Percentiles rank a stretch among this genome's conserved stretches.
Conservation (phyloP, 2,329 filamentous ascomycete genomes). For the Sarocladium strictum region DNA sequence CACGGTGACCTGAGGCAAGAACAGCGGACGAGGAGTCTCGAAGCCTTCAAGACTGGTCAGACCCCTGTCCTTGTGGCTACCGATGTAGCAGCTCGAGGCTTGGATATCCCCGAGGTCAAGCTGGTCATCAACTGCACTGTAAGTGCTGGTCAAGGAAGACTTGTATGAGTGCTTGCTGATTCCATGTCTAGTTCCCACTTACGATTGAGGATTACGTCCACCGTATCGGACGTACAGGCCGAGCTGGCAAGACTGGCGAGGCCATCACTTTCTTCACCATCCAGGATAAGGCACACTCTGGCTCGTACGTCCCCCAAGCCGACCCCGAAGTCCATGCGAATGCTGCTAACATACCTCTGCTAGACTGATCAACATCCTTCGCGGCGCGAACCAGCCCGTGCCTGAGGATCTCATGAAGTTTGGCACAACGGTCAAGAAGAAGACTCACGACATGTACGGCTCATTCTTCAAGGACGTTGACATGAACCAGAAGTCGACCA, state of each 20-base stretch:
- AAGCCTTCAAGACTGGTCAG: constrained; percentile 81
- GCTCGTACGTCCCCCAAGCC: constrained; percentile 58
- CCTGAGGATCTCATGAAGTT: constrained; percentile 92
- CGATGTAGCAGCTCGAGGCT: constrained; percentile 87
- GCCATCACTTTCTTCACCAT: constrained; percentile 95
- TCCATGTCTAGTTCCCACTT: constrained; percentile 68
- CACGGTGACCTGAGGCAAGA: constrained; percentile 90
- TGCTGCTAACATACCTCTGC: constrained; percentile 16
- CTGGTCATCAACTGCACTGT: constrained; percentile 87
- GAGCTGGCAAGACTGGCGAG: constrained; percentile 81
- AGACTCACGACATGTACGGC: constrained; percentile 91
- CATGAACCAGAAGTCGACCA: constrained; percentile 76
- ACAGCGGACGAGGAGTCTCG: constrained; percentile 78
- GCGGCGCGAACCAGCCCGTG: constrained; percentile 84
- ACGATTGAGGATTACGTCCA: constrained; percentile 98
- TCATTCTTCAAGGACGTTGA: constrained; percentile 92
- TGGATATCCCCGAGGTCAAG: constrained; percentile 95
- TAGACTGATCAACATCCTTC: constrained; percentile 89
- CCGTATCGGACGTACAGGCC: constrained; percentile 89
- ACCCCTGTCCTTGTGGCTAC: constrained; percentile 88
- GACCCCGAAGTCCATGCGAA: background rate
- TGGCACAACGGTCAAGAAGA: constrained; percentile 97
- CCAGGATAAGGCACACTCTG: constrained; percentile 86
- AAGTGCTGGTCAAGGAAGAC: constrained; percentile 19
- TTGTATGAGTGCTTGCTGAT: background rate